Evolutionary conservation across 345 rosid genomes (phyloP).

Genomic region (Iberis pinnata): DNA sequence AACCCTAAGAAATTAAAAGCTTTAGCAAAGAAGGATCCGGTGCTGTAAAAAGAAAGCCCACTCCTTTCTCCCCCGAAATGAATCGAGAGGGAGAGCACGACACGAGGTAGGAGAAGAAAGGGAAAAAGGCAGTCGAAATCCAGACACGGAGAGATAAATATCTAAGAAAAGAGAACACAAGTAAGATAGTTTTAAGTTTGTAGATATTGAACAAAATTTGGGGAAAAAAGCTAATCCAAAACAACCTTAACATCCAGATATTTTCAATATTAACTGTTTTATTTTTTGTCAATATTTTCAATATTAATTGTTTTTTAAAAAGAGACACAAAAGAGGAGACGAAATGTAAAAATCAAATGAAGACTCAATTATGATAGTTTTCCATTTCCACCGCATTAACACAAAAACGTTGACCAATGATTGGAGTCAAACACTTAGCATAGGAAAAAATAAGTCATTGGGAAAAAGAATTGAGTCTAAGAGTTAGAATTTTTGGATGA

Average conservation of each 20-base stretch:
- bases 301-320: too few relatives aligned
- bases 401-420: too few relatives aligned
- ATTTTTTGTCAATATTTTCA: too few relatives aligned
- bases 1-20: not conserved
- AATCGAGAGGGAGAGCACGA: constrained; percentile 23
- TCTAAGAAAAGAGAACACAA: not conserved
- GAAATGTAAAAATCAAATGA: too few relatives aligned
- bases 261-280: too few relatives aligned
- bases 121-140: constrained; percentile 5
- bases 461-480: too few relatives aligned
- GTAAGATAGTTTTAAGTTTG: constrained; percentile 7
- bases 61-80: constrained; percentile 25
- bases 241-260: constrained; percentile 28
- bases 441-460: too few relatives aligned
- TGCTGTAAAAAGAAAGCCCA: constrained; percentile 27
- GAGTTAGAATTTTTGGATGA: constrained; percentile 26
- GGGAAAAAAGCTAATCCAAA: constrained; percentile 8
- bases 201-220: constrained; percentile 25
- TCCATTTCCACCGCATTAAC: too few relatives aligned
- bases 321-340: too few relatives aligned
- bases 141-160: constrained; percentile 1
- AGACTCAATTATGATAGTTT: too few relatives aligned
- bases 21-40: constrained; percentile 10
- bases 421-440: too few relatives aligned
- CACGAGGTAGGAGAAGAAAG: not conserved